Evolutionary conservation across 495 filamentous ascomycete species (phyloP).

Genomic region (Durotheca rogersii): DNA sequence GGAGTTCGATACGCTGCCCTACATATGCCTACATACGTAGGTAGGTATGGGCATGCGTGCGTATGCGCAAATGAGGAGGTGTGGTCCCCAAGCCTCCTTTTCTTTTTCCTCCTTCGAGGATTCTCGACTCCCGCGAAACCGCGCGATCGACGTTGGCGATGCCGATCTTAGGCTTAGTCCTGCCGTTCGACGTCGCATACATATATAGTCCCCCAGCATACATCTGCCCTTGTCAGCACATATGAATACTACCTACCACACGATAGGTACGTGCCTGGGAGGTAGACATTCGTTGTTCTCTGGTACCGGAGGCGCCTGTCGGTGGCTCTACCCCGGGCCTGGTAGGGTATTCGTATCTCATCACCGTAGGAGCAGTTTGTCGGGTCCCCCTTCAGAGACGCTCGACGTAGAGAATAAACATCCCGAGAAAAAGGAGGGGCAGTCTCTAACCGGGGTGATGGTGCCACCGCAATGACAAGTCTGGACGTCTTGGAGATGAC

Average conservation of each 20-base stretch:
- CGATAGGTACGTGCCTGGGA: no score
- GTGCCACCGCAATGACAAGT: conserved; percentile 8
- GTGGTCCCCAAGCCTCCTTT: not conserved
- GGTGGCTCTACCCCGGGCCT: conserved; percentile 9
- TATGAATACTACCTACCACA: no score
- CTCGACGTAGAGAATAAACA: conserved; percentile 1
- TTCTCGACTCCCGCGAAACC: conserved; percentile 6
- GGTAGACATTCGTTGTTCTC: no score
- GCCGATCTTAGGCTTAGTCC: conserved; percentile 14
- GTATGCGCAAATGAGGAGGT: conserved; percentile 6
- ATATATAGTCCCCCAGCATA: no score
- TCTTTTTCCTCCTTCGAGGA: conserved; percentile 10
- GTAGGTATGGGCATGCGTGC: no score
- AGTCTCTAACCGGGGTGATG: not conserved
- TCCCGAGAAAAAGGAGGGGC: conserved; percentile 4
- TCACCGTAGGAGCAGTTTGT: no score
- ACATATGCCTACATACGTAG: no score
- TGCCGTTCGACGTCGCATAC: conserved; percentile 4
- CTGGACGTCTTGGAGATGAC: conserved; percentile 10
- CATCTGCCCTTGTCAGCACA: no score
- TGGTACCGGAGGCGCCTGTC: conserved; percentile 13
- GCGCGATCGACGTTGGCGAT: conserved; percentile 14
- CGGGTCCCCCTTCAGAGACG: no score
- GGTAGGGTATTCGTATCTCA: no score
- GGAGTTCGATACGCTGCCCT: no score